Evolutionary conservation across 1,284 basidiomycete species (phyloP), one percentile per base, ranked within the genome.

Genomic region (Pisolithus thermaeus): DNA sequence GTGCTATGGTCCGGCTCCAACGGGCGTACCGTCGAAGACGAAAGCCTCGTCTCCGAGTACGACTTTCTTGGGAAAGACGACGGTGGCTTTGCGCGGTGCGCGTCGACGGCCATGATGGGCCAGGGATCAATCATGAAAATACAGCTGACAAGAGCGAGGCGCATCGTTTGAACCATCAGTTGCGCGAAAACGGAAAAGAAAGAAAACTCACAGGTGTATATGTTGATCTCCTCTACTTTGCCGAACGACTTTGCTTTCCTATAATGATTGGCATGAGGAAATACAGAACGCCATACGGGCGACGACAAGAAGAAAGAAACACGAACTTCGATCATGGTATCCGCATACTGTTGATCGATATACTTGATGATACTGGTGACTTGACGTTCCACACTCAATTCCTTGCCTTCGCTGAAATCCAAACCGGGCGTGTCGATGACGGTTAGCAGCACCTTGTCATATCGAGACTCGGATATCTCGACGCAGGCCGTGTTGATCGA

Each of bases 201-300:
- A 20, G 25, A 41, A 52, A 41, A 68, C 86, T 68, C 63, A 91
- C 87, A 92, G 68, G 70, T 92, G 86, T 61, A 92, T 81, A 62
- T 90, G 87, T 62, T 89, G 83, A 68, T 92, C 89, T 51, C 86
- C 89, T 70, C 86, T 90, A 70, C 80, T 89, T 63, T 88, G 81
- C 58, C 89, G 79, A 48, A 91, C 72, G 41, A 91, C 87, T 75
- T 91, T 91, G 53, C 84, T 85, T 75, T 91, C 88, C 89, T 90
- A 54, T 35, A 4, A 35, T 35, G 12, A 35, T 14, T 14, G 32
- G 12, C 14, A 14, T 35, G 4, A 14, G 47, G 55, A 14, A 14
- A 45, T 11, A 51, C 41, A 47, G 37, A 53, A 30, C 25, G 47
- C 16, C 40, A 43, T 20, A 3, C 27, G 30, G 40, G 25, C 25